phyloP scores from a whole-genome alignment of 768 basidiomycete genomes.

The Crepidotus variabilis region DNA sequence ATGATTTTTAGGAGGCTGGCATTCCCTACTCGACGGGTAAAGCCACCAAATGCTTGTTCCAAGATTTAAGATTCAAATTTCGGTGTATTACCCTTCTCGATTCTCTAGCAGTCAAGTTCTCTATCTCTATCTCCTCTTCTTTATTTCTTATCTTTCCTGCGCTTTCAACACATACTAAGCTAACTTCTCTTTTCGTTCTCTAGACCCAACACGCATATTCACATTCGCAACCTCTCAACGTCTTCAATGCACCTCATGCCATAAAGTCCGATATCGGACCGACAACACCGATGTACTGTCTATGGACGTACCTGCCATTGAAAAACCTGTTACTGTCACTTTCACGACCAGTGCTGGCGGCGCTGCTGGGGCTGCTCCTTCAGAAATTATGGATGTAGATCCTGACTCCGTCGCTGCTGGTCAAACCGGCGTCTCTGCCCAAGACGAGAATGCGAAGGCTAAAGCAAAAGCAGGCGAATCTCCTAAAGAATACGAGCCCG shows the following conservation, averaged over 20 bases:
- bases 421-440: too few species aligned
- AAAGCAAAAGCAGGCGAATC: not conserved
- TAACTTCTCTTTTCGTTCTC: not conserved
- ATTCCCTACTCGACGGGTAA: too few species aligned
- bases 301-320: conserved; percentile 70
- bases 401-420: too few species aligned
- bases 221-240: conserved; percentile 84
- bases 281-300: conserved; percentile 78
- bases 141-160: not conserved
- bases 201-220: conserved; percentile 75
- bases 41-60: too few species aligned
- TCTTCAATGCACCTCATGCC: conserved; percentile 77
- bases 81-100: too few species aligned
- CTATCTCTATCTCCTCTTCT: not conserved
- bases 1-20: too few species aligned
- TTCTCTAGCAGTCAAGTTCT: too few species aligned
- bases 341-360: too few species aligned
- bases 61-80: too few species aligned
- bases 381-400: too few species aligned
- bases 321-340: not conserved
- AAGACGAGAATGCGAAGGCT: not conserved
- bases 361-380: too few species aligned
- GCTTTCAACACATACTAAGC: not conserved
- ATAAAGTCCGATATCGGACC: conserved; percentile 75
- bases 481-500: not conserved